Evolutionary conservation across 2,329 filamentous ascomycete genomes (phyloP).

Genomic region (Pseudogymnoascus sp.): DNA sequence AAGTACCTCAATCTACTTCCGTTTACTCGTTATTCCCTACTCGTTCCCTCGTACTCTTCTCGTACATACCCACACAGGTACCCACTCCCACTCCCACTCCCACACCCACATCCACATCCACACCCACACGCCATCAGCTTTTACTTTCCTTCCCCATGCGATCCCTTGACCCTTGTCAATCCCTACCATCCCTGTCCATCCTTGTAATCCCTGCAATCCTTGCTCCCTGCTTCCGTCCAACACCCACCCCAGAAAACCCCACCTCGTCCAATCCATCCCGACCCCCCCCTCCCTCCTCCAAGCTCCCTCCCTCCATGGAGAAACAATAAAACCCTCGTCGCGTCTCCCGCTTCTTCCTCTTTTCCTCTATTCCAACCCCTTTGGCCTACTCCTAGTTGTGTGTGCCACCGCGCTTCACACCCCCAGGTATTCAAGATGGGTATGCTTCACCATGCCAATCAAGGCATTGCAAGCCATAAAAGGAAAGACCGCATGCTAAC

Average conservation of each 20-base stretch:
- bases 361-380: background rate
- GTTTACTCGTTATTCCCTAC: background rate
- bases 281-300: background rate
- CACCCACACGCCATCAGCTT: background rate
- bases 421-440: constrained; percentile 6
- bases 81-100: background rate
- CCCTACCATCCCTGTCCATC: background rate
- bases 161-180: background rate
- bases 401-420: constrained; percentile 1
- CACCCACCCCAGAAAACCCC: background rate
- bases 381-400: background rate
- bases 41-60: background rate
- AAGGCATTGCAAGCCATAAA: background rate
- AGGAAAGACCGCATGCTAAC: background rate
- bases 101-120: background rate
- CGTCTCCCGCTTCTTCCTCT: background rate
- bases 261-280: background rate
- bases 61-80: background rate
- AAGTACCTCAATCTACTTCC: too few species aligned
- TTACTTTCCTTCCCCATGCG: background rate
- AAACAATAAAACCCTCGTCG: constrained; percentile 2
- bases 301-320: background rate
- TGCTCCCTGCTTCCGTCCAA: background rate
- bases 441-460: constrained; percentile 11
- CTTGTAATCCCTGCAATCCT: background rate